Percentiles rank a stretch among this genome's conserved stretches.
phyloP scores from a whole-genome alignment of 2,329 filamentous ascomycete genomes.

The Fusarium succisae region DNA sequence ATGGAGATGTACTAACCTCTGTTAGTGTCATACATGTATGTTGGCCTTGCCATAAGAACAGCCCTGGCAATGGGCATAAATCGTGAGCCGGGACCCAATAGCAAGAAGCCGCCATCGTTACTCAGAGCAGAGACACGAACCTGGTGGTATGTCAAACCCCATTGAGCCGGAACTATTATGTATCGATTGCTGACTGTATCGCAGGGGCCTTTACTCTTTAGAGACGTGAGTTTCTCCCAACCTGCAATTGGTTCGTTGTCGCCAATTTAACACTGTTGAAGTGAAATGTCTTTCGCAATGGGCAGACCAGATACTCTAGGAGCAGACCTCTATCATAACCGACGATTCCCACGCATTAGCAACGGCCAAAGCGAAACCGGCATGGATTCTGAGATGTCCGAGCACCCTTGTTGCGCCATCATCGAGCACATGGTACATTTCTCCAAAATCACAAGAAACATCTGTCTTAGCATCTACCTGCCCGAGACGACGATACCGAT shows the following conservation, averaged over 20 bases:
- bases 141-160: neutral
- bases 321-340: neutral
- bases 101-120: neutral
- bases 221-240: neutral
- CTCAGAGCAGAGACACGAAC: neutral
- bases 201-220: neutral
- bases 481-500: neutral
- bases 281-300: neutral
- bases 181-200: neutral
- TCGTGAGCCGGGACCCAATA: neutral
- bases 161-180: fast-evolving
- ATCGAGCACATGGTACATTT: neutral
- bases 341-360: neutral
- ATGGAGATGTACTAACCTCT: fast-evolving
- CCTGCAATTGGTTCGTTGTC: fast-evolving
- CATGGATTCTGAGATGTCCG: neutral
- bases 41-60: neutral
- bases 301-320: neutral
- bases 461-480: neutral
- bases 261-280: fast-evolving
- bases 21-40: neutral
- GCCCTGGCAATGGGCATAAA: neutral
- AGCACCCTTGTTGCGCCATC: neutral
- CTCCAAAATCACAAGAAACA: neutral
- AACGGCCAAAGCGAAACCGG: neutral